Conservation (phyloP, 768 basidiomycete species). For the Pisolithus marmoratus region DNA sequence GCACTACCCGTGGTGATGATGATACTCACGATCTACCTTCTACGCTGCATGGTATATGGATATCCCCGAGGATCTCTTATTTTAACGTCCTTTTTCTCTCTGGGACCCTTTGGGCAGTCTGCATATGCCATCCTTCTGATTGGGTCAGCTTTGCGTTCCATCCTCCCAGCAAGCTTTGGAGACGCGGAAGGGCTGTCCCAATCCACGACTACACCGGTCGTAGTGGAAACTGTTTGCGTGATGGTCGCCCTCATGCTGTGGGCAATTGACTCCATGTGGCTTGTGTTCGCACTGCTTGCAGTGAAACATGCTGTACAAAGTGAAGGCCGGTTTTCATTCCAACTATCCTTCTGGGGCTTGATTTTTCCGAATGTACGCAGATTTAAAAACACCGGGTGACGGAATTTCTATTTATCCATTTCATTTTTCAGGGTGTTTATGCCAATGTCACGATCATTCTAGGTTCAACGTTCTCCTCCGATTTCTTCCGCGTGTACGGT, state of each 20-base stretch:
- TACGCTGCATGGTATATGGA: constrained; percentile 53
- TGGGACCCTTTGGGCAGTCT: constrained; percentile 69
- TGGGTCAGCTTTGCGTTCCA: constrained; percentile 33
- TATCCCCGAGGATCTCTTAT: constrained; percentile 43
- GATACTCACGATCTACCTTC: constrained; percentile 60
- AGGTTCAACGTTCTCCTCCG: constrained; percentile 42
- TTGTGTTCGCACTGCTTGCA: constrained; percentile 49
- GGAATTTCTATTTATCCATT: too few relatives aligned
- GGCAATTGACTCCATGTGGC: constrained; percentile 61
- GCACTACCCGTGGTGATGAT: constrained; percentile 58
- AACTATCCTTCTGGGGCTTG: constrained; percentile 58
- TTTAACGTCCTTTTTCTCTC: constrained; percentile 62
- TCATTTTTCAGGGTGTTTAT: constrained; percentile 50
- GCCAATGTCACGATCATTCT: constrained; percentile 58
- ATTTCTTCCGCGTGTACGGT: constrained; percentile 53
- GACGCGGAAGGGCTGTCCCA: too few relatives aligned
- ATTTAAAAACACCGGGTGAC: too few relatives aligned
- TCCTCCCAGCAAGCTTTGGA: too few relatives aligned
- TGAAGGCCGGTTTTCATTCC: constrained; percentile 42
- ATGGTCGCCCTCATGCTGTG: constrained; percentile 41
- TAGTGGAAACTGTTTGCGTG: too few relatives aligned
- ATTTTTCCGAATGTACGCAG: constrained; percentile 57
- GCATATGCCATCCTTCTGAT: constrained; percentile 52
- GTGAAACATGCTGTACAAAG: constrained; percentile 37
- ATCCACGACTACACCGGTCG: too few relatives aligned